Base-by-base conservation (phyloP, 495 filamentous ascomycete species). In the Terfezia claveryi region DNA sequence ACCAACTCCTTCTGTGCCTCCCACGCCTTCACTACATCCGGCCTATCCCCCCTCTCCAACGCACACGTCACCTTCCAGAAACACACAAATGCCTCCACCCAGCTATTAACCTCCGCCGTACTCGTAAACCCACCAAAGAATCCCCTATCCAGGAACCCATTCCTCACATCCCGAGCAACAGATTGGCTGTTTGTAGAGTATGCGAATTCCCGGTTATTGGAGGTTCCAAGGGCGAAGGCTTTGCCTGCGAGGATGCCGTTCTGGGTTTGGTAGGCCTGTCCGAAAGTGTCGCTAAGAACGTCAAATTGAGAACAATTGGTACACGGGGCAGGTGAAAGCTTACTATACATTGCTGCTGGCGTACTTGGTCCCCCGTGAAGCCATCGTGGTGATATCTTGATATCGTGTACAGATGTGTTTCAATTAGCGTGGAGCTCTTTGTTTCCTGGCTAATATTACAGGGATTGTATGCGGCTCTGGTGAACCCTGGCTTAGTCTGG, bases 1-100 rank as follows among this genome's bases (percentile, higher is more conserved):
- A 93, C 20, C 53, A 93, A 58, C 8, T 86, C 83, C 61, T 83
- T 89, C 88, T 89, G 95, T 8, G 77, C 70, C 49, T 84, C 80
- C 65, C 92, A 96, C 0, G 87, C 82, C 38, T 73, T 77, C 10
- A 72, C 70, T 79, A 83, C 87, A 55, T 80, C 50, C 27, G n/a
- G n/a, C 27, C 23, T 23, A 27, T 51, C 23, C 11, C 50, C 50
- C 27, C 50, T n/a, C 23, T 51, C 50, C 16, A 51, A 12, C 50
- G 50, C 50, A 27, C 23, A 17, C 12, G 50, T 12, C n/a, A 51
- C 50, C 23, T 51, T 32, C n/a, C n/a, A 51, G 12, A 20, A 51
- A 10, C 16, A 20, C 14, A 32, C 50, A 51, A 51, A 51, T 2
- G 23, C 50, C 12, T 51, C 50, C 23, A 51, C n/a, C 50, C 50